A percentile compares a stretch with the other conserved stretches of the same genome.
phyloP scores from a whole-genome alignment of 306 rosid species.

The Cercis canadensis region DNA sequence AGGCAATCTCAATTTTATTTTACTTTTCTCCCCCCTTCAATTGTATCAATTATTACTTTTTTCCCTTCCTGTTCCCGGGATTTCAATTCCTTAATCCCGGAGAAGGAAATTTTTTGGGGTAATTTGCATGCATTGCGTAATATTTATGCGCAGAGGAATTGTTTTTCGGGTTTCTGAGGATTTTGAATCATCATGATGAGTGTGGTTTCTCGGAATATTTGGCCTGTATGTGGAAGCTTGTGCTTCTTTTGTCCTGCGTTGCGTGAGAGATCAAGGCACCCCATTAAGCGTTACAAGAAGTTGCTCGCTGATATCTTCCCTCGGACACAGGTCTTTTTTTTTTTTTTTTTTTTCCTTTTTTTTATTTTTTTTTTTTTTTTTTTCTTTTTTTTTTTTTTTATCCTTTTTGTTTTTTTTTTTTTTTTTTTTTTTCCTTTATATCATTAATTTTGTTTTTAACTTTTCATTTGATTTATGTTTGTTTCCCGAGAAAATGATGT shows the following conservation, averaged over 20 bases:
- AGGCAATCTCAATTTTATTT: slow-evolving; percentile 1
- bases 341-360: neutral
- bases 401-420: neutral
- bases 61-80: neutral
- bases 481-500: neutral
- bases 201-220: slow-evolving; percentile 70
- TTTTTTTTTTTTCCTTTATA: neutral
- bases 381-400: neutral
- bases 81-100: slow-evolving; percentile 2
- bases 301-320: slow-evolving; percentile 82
- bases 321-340: slow-evolving; percentile 53
- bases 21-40: too few relatives aligned
- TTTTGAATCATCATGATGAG: slow-evolving; percentile 43
- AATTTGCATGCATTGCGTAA: slow-evolving; percentile 8
- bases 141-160: neutral
- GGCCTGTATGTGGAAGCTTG: slow-evolving; percentile 79
- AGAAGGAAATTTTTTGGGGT: neutral
- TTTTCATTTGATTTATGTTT: neutral
- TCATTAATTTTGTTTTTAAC: neutral
- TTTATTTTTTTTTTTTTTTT: neutral
- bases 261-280: slow-evolving; percentile 80
- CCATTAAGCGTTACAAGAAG: slow-evolving; percentile 82
- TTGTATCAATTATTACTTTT: too few relatives aligned
- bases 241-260: slow-evolving; percentile 83
- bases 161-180: neutral